Evolutionary conservation across 306 rosid genomes (phyloP), one percentile per base, ranked within the genome.

Genomic region (Rosa multiflora): DNA sequence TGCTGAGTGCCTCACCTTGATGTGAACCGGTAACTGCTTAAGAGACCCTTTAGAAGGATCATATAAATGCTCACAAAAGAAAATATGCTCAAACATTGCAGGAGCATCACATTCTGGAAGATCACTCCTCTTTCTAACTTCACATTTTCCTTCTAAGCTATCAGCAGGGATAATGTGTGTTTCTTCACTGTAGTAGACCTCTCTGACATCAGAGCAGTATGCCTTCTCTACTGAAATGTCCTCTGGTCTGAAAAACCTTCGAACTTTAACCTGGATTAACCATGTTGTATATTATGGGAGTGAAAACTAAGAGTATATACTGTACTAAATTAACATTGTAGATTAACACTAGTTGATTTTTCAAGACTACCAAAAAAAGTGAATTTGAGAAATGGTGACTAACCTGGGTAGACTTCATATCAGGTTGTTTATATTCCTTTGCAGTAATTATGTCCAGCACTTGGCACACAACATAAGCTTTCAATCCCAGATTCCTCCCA

Each of bases 191-290:
- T 83, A 88, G 55, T 88, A 85, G 20, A 88, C 77, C 86, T 85
- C 87, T 17, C 87, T 74, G 81, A 88, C 35, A 83, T 88, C 89
- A 32, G 85, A 88, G 70, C 59, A 26, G 73, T 88, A 86, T 59
- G 89, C 89, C 87, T 91, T 92, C 84, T 91, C 91, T 71, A 68
- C 75, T 64, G 94, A 91, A 72, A 92, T 83, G 78, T 94, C 99
- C 79, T 94, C 99, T 35, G 99, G 99, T 77, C 97, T 89, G 81
- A 85, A 94, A 82, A 88, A 90, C 87, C 94, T 89, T 83, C 97
- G 85, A 73, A 94, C 86, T 88, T 89, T 91, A 72, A 92, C 86
- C 88, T 88, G 68, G 17, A 92, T 86, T 7, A 58, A n/a, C 64
- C 64, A 58, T 58, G 29, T n/a, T 56, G 44, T 43, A 8, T 5